Evolutionary conservation across 768 basidiomycete genomes (phyloP).

Genomic region (Mycena alexandri): DNA sequence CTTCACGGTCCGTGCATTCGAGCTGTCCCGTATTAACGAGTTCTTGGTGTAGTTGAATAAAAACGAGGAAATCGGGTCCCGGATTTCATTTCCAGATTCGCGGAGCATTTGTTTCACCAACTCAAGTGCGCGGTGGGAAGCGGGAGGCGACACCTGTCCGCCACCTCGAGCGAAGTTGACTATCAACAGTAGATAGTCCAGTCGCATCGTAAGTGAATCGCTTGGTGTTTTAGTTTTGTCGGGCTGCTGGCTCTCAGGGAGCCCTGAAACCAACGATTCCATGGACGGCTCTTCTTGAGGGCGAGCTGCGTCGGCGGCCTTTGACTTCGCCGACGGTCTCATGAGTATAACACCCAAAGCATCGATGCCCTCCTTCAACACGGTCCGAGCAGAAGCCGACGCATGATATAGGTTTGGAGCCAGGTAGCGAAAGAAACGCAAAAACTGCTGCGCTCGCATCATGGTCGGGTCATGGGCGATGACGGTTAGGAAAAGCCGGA

Average conservation of each 20-base stretch:
- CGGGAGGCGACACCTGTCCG: constrained; percentile 57
- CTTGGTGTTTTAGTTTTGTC: constrained; percentile 64
- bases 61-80: constrained; percentile 62
- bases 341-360: constrained; percentile 71
- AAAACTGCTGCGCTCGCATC: constrained; percentile 76
- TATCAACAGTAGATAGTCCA: constrained; percentile 73
- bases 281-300: constrained; percentile 44
- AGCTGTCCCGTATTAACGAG: constrained; percentile 61
- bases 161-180: constrained; percentile 63
- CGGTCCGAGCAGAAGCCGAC: constrained; percentile 63
- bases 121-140: constrained; percentile 64
- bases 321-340: constrained; percentile 60
- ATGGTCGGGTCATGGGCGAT: constrained; percentile 81
- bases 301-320: constrained; percentile 45
- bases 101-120: constrained; percentile 68
- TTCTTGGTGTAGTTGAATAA: constrained; percentile 64
- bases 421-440: constrained; percentile 70
- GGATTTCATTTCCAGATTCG: constrained; percentile 57
- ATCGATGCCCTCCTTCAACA: constrained; percentile 77
- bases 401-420: constrained; percentile 69
- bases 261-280: constrained; percentile 42
- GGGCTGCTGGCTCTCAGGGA: constrained; percentile 51
- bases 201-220: constrained; percentile 68
- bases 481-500: constrained; percentile 81
- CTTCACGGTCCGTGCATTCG: constrained; percentile 58